phyloP scores from a whole-genome alignment of 306 rosid species.

The Leucaena leucocephala region DNA sequence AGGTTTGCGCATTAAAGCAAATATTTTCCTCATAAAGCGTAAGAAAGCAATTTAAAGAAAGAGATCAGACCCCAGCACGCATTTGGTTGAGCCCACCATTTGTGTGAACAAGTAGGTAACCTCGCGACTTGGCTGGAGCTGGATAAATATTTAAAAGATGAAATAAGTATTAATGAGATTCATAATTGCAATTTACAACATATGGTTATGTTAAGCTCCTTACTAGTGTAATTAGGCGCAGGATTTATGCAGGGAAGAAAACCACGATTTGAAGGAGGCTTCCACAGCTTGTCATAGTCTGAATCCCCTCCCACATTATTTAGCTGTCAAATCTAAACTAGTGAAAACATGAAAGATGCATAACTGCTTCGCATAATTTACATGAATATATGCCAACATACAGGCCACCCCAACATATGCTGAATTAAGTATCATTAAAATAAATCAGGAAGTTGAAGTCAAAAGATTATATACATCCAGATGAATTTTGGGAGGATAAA shows the following conservation, averaged over 20 bases:
- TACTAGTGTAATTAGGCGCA: conserved; percentile 68
- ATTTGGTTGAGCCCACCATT: conserved; percentile 98
- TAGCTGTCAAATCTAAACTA: conserved; percentile 61
- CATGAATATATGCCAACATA: conserved; percentile 7
- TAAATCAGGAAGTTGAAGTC: not conserved
- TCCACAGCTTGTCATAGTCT: conserved; percentile 82
- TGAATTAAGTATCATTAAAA: not conserved
- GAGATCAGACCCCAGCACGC: conserved; percentile 87
- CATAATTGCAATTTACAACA: conserved; percentile 13
- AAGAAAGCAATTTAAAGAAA: conserved; percentile 20
- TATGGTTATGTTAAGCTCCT: conserved; percentile 35
- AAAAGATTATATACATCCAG: not conserved
- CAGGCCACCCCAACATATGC: not conserved
- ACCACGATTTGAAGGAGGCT: conserved; percentile 66
- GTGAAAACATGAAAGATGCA: conserved; percentile 53
- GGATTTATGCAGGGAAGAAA: conserved; percentile 75
- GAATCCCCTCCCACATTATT: conserved; percentile 45
- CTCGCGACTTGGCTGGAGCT: conserved; percentile 68
- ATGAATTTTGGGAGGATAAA: not conserved
- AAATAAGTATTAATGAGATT: conserved; percentile 26
- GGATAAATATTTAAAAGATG: conserved; percentile 39
- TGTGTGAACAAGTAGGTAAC: conserved; percentile 86
- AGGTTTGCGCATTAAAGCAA: conserved; percentile 18
- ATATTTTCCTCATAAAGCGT: not conserved
- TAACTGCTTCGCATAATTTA: conserved; percentile 42